Evolutionary conservation across 768 basidiomycete genomes (phyloP).

Genomic region (Trametes gibbosa): DNA sequence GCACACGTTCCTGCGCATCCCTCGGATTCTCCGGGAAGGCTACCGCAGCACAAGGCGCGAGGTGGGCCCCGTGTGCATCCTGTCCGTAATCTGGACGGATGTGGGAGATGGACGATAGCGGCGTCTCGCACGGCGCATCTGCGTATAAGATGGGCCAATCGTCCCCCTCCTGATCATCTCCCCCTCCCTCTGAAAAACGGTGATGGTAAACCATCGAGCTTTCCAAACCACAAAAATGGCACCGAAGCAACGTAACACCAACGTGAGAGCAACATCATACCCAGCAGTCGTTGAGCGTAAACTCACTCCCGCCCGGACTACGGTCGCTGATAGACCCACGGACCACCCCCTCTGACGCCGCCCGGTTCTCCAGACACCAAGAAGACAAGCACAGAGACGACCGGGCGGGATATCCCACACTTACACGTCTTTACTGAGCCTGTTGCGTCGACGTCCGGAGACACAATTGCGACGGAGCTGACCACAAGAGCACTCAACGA

Average conservation of each 20-base stretch:
- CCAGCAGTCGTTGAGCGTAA: too few species aligned
- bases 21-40: neutral
- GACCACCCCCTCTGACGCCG: neutral
- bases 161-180: neutral
- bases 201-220: too few species aligned
- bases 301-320: too few species aligned
- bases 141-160: neutral
- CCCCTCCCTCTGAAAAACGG: neutral
- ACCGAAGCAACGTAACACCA: too few species aligned
- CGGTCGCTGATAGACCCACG: too few species aligned
- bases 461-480: neutral
- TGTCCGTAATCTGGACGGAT: neutral
- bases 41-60: conserved; percentile 11
- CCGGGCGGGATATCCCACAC: too few species aligned
- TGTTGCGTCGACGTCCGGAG: too few species aligned
- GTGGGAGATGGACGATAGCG: neutral
- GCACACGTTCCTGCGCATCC: neutral
- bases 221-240: too few species aligned
- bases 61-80: neutral
- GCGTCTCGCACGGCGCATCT: neutral
- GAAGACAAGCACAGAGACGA: too few species aligned
- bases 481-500: conserved; percentile 16
- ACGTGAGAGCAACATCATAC: too few species aligned
- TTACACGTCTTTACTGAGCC: too few species aligned
- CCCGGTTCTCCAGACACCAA: neutral